A percentile compares a stretch with the other conserved stretches of the same genome.
Conservation (phyloP, 345 rosid species). For the Eucalyptus grandis region DNA sequence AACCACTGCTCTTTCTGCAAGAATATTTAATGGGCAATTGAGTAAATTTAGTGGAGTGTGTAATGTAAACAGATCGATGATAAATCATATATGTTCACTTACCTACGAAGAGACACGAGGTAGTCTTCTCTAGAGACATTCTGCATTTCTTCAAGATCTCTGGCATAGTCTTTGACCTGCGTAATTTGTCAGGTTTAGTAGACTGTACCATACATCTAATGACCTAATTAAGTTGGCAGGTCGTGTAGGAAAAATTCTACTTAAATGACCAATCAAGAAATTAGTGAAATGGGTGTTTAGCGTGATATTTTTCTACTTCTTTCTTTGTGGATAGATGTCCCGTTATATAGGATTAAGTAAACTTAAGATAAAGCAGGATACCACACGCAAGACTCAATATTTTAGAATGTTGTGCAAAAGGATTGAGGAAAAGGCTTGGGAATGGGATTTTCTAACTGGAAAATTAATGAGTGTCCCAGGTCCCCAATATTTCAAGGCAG, state of each 20-base stretch:
- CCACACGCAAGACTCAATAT: background rate
- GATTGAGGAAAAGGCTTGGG: background rate
- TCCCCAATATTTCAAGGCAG: conserved; percentile 98
- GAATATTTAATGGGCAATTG: conserved; percentile 6
- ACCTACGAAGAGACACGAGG: conserved; percentile 94
- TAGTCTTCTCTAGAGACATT: conserved; percentile 90
- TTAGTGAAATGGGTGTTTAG: background rate
- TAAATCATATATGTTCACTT: conserved; percentile 1
- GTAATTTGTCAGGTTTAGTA: background rate
- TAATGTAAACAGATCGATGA: background rate
- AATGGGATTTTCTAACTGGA: conserved; percentile 43
- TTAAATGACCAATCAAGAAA: background rate
- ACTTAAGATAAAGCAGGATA: background rate
- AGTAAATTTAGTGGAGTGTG: background rate
- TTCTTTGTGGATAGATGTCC: background rate
- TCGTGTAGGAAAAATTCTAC: background rate
- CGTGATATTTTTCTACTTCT: background rate
- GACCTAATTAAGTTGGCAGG: background rate
- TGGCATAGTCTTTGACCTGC: conserved; percentile 82
- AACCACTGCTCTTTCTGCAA: conserved; percentile 95
- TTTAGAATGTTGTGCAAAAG: background rate
- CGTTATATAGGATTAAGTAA: background rate
- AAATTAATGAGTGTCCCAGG: conserved; percentile 97
- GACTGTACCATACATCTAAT: background rate
- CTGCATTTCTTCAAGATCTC: conserved; percentile 99